Percentiles rank a stretch among this genome's conserved stretches.
Evolutionary conservation across 108 stramenopile genomes (phyloP).

Genomic region (Nannochloropsis oceanica): DNA sequence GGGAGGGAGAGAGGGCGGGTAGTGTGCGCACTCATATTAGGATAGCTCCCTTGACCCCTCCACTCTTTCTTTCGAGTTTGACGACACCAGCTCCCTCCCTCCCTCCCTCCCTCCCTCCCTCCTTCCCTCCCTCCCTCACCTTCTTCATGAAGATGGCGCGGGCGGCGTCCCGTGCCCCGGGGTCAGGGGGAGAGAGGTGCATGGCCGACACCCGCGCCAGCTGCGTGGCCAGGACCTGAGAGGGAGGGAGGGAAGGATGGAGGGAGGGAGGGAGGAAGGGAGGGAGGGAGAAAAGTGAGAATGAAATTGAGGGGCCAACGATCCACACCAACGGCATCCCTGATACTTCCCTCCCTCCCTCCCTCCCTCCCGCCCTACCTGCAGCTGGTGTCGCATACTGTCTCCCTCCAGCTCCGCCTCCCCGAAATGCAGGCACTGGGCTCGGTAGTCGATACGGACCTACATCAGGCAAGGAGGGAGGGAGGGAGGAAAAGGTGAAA

Average conservation of each 20-base stretch:
- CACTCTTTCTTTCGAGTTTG: neutral
- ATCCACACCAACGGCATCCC: neutral
- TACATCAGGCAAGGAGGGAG: no score
- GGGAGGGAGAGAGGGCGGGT: neutral
- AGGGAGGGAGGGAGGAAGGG: neutral
- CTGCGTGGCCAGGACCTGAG: neutral
- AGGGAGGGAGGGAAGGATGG: neutral
- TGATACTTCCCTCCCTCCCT: neutral
- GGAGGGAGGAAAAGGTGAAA: no score
- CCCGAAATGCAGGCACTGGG: no score
- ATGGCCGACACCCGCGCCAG: neutral
- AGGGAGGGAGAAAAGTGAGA: neutral
- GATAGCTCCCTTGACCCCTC: neutral
- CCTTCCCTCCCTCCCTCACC: neutral
- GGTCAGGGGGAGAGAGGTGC: neutral
- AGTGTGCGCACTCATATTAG: neutral
- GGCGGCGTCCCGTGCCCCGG: neutral
- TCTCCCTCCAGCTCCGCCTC: neutral
- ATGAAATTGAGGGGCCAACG: neutral
- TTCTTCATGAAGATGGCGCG: neutral
- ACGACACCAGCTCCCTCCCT: neutral
- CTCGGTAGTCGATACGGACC: no score
- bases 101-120: neutral
- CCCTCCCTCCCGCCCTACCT: no score
- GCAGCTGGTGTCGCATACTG: neutral